These are phyloP conservation scores for Trichoderma simmonsii DNA, from an alignment of 2,329 filamentous ascomycete genomes.

Conservation along the genomic window DNA sequence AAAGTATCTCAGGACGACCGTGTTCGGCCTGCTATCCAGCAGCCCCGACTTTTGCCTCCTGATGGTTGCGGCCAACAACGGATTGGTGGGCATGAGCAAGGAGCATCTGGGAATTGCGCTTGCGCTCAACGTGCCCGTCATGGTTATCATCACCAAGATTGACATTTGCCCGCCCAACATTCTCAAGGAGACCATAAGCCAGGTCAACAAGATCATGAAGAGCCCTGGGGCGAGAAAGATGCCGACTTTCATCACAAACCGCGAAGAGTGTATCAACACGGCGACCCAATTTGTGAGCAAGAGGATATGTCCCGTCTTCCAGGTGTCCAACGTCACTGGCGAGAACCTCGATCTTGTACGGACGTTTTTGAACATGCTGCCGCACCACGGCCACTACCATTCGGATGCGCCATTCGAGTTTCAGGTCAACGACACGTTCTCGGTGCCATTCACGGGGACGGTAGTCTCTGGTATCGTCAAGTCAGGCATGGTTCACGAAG, in stretches of 20 bases:
- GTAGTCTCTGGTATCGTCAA: conserved; percentile 95
- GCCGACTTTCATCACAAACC: conserved; percentile 88
- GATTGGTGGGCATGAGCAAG: conserved; percentile 95
- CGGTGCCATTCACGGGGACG: conserved; percentile 93
- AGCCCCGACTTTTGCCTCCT: conserved; percentile 96
- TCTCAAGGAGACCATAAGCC: conserved; percentile 85
- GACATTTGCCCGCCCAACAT: conserved; percentile 97
- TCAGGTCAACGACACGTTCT: conserved; percentile 95
- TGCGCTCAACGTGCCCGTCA: conserved; percentile 92
- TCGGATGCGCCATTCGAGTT: conserved; percentile 87
- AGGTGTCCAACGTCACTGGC: conserved; percentile 96
- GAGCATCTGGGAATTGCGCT: conserved; percentile 95
- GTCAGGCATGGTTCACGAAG: conserved; percentile 79
- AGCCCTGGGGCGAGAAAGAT: conserved; percentile 93
- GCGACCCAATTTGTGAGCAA: conserved; percentile 94
- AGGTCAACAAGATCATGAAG: conserved; percentile 90
- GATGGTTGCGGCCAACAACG: conserved; percentile 98
- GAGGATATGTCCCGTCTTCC: conserved; percentile 94
- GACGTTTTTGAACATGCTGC: conserved; percentile 90
- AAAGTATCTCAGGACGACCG: conserved; percentile 89
- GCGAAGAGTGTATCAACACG: conserved; percentile 90
- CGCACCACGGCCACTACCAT: conserved; percentile 91
- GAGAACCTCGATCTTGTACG: conserved; percentile 86
- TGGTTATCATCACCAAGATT: conserved; percentile 97
- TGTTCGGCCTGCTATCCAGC: conserved; percentile 90